phyloP scores from a whole-genome alignment of 2,329 filamentous ascomycete genomes.

The Pseudogymnoascus sp. region DNA sequence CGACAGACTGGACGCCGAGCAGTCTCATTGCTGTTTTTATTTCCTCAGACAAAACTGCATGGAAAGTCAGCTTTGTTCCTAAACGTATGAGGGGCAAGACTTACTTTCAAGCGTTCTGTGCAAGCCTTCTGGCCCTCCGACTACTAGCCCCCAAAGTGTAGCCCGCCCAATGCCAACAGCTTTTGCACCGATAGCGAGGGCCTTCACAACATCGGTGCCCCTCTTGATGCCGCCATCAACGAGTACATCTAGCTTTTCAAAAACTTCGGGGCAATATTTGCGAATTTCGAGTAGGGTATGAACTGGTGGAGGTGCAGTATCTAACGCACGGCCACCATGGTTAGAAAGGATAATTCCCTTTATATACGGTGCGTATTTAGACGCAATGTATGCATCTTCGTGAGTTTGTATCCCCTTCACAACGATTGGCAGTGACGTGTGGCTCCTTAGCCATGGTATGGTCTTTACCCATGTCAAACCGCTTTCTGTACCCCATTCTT shows the following conservation, averaged over 20 bases:
- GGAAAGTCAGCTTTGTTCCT: too few species aligned
- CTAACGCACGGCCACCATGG: constrained; percentile 51
- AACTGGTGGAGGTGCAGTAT: constrained; percentile 43
- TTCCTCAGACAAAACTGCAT: constrained; percentile 44
- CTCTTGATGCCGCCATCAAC: constrained; percentile 53
- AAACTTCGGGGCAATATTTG: constrained; percentile 47
- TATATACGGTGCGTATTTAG: constrained; percentile 41
- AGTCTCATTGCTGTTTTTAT: constrained; percentile 58
- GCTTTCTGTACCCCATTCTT: constrained; percentile 42
- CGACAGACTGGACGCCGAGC: constrained; percentile 53
- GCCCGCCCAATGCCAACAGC: constrained; percentile 53
- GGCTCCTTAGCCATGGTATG: background rate
- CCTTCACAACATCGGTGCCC: constrained; percentile 56
- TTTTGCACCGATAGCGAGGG: constrained; percentile 51
- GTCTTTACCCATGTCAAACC: constrained; percentile 52
- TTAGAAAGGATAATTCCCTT: constrained; percentile 60
- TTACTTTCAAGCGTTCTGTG: constrained; percentile 39
- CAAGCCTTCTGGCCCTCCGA: constrained; percentile 49
- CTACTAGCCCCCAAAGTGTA: constrained; percentile 49
- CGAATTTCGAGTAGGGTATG: constrained; percentile 52
- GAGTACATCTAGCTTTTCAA: constrained; percentile 49
- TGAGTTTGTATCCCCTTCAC: constrained; percentile 62
- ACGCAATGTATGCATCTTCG: constrained; percentile 48
- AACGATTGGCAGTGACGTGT: constrained; percentile 45
- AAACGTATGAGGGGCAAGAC: too few species aligned